Evolutionary conservation across 108 stramenopile genomes (phyloP).

Genomic region (Parmales sp.): DNA sequence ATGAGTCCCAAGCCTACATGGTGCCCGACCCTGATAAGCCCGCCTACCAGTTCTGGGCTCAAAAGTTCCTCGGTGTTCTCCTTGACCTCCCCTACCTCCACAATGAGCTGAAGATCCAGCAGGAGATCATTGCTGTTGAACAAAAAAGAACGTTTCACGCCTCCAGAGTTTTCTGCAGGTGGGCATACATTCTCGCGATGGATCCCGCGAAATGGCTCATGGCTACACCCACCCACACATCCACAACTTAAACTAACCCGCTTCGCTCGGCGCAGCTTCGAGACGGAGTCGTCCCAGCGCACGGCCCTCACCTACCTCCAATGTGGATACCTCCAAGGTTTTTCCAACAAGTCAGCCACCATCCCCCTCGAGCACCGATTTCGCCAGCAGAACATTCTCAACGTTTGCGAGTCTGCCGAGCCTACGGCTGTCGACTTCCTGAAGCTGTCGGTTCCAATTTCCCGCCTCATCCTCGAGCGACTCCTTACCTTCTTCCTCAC

Average conservation of each 20-base stretch:
- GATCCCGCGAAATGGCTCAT: no score
- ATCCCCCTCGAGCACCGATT: constrained; percentile 45
- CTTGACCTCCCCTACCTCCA: background rate
- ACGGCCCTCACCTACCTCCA: constrained; percentile 43
- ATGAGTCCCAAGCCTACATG: no score
- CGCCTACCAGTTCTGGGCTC: no score
- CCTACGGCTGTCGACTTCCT: constrained; percentile 42
- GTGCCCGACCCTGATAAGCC: no score
- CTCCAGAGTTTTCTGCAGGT: no score
- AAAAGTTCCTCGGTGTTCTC: background rate
- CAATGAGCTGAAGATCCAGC: background rate
- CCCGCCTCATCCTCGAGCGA: constrained; percentile 22
- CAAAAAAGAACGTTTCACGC: background rate
- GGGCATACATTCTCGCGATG: no score
- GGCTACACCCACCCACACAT: no score
- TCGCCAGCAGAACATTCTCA: background rate
- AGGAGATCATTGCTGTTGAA: background rate
- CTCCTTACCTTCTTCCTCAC: constrained; percentile 36
- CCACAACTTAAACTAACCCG: no score
- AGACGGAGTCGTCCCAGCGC: constrained; percentile 65
- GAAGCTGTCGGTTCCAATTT: constrained; percentile 29
- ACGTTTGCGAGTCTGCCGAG: constrained; percentile 10
- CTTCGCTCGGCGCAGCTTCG: no score
- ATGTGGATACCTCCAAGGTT: constrained; percentile 33
- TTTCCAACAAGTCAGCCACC: constrained; percentile 26